phyloP scores from a whole-genome alignment of 495 filamentous ascomycete genomes.

The Lasiosphaeria hispida region DNA sequence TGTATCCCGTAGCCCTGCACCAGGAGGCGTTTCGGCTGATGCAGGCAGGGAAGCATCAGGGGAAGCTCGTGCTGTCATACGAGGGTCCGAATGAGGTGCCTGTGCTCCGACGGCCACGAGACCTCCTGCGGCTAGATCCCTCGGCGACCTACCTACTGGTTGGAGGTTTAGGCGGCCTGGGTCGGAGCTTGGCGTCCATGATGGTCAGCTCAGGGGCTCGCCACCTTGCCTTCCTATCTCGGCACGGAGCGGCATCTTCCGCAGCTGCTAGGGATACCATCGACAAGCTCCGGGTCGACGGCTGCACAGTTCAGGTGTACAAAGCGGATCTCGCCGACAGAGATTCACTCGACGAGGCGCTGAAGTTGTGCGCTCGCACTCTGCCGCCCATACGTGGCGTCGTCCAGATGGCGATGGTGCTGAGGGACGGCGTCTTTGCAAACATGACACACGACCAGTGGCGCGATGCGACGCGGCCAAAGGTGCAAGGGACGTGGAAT shows the following conservation, averaged over 20 bases:
- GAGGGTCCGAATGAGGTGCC: not conserved
- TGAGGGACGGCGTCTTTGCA: constrained; percentile 49
- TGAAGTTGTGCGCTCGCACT: constrained; percentile 25
- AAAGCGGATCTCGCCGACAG: constrained; percentile 4
- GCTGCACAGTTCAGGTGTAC: constrained; percentile 1
- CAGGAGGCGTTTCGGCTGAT: constrained; percentile 21
- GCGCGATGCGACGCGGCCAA: constrained; percentile 48
- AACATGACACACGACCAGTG: constrained; percentile 40
- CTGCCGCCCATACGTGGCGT: constrained; percentile 55
- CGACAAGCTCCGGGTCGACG: constrained; percentile 8
- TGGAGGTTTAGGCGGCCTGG: constrained; percentile 4
- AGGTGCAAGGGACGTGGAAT: constrained; percentile 43
- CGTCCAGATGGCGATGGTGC: constrained; percentile 50
- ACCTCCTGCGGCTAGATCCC: not conserved
- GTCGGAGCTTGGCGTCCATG: not conserved
- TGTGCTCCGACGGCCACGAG: not conserved
- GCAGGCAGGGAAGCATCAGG: constrained; percentile 20
- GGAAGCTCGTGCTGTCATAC: constrained; percentile 12
- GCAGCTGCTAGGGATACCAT: not conserved
- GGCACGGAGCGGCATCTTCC: not conserved
- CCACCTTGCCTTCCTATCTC: constrained; percentile 5
- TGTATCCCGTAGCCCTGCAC: constrained; percentile 6
- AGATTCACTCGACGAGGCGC: constrained; percentile 20
- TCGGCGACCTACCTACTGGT: constrained; percentile 2
- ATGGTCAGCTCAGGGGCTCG: not conserved